phyloP scores from a whole-genome alignment of 1,284 basidiomycete species.

The Malassezia equina region DNA sequence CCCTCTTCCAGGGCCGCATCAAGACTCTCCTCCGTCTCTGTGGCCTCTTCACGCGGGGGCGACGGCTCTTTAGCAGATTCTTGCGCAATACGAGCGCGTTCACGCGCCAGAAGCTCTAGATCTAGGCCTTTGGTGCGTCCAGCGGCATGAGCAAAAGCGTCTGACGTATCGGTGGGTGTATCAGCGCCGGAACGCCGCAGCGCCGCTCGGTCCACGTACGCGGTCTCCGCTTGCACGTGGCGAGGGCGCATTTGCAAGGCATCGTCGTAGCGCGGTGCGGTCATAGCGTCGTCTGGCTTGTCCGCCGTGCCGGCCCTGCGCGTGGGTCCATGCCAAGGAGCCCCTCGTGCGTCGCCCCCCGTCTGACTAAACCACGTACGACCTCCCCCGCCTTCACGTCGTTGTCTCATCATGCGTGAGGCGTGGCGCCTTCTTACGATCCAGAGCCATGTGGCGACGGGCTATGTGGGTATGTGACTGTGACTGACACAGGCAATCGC shows the following conservation, averaged over 20 bases:
- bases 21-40: slow-evolving; percentile 5
- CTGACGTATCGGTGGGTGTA: neutral
- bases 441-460: slow-evolving; percentile 86
- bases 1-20: slow-evolving; percentile 20
- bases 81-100: neutral
- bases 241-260: neutral
- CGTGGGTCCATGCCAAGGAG: neutral
- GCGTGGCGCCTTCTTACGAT: slow-evolving; percentile 53
- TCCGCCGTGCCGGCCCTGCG: neutral
- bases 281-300: neutral
- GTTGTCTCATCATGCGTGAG: neutral
- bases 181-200: slow-evolving; percentile 16
- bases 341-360: neutral
- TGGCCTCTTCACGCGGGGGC: slow-evolving; percentile 1
- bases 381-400: no score
- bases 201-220: slow-evolving; percentile 25
- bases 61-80: neutral
- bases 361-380: neutral
- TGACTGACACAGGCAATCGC: slow-evolving; percentile 54
- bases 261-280: neutral
- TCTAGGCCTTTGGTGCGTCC: slow-evolving; percentile 9
- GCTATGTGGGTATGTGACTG: slow-evolving; percentile 70
- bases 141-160: neutral
- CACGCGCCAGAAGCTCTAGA: neutral
- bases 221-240: neutral